Evolutionary conservation across 139 green algal species (phyloP), one percentile per base, ranked within the genome.

Genomic region (Tetradesmus lagerheimii): DNA sequence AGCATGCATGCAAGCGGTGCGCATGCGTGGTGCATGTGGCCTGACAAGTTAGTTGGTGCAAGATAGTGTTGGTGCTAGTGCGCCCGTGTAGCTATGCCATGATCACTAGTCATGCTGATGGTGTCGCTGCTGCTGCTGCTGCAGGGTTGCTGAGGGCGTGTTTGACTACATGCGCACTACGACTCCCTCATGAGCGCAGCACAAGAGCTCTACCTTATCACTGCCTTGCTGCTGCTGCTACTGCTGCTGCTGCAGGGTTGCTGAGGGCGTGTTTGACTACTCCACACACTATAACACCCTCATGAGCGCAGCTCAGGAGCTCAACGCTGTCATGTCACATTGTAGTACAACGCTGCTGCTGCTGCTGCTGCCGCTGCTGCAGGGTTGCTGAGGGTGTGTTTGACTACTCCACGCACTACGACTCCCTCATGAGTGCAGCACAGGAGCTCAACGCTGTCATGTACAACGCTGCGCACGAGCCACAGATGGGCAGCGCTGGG

Each of bases 141-240:
- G 25, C 64, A 88, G 83, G 85, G 85, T 89, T 38, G 87, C 87
- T 27, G 87, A 91, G 57, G 29, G 43, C 38, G 93, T 95, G 78
- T 95, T 95, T 90, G 93, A 95, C 90, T 93, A 94, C 88, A 79
- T 53, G 93, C 86, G 45, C 93, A 95, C 91, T 95, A 87, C n/a
- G 88, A 91, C 43, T 43, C 66, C 80, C 88, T 91, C 64, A 88
- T 91, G 80, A 25, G 2, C 25, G 81, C 81, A 39, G 81, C 81
- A 27, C 81, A 87, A 14, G 57, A 71, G 57, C 57, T 71, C 57
- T 31, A 71, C 25, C 20, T 23, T 31, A 23, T n/a, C 57, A 71
- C 45, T 57, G 45, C 45, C 23, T 31, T 31, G 20, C 57, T n/a
- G 25, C 57, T 31, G 57, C 57, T 64, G 15, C 50, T 25, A 14